Base-by-base conservation (phyloP, 805 yeast species). In the Metschnikowia chrysomelidarum region DNA sequence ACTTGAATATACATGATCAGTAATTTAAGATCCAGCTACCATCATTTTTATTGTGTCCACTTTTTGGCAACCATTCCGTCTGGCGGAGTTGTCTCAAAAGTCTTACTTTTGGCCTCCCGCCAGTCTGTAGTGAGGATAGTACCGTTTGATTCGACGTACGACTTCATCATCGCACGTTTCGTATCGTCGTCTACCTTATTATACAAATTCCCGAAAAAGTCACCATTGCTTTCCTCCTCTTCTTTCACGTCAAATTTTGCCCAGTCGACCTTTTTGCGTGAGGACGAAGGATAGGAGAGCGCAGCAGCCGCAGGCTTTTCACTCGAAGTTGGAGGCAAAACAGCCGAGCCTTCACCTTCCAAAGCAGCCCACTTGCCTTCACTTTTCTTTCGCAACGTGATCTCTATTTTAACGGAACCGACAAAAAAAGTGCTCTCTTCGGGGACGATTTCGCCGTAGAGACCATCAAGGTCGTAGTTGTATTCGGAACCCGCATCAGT, bases 161-260 rank as follows among this genome's bases (percentile, higher is more conserved):
- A 86, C 64, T 93, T 93, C 95, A 87, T 83, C 98, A 93, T 93
- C 2, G 99, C 99, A 33, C 94, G 70, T 47, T 69, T 69, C 1
- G 95, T 82, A 51, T 93, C 96, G 6, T 84, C 93, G 54, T 88
- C 95, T 0, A 95, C 91, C 45, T 74, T 80, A 18, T 73, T 71
- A 61, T 83, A 93, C 8, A 93, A 54, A 44, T 78, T 70, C 48
- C 78, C 75, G 64, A 93, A 93, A 51, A 93, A 89, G 1, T 70
- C 80, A 16, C 72, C 75, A 1, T 32, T 24, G 10, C 67, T 68
- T 0, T 68, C 66, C 17, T 64, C 71, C n/a, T 54, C 75, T 5
- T 66, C 71, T 5, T 52, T 51, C 15, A 82, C 52, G 28, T 71
- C 65, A 44, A 67, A 63, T 14, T 49, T 60, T 13, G 83, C 73